Evolutionary conservation across 768 basidiomycete species (phyloP).

Genomic region (Hypholoma sublateritium): DNA sequence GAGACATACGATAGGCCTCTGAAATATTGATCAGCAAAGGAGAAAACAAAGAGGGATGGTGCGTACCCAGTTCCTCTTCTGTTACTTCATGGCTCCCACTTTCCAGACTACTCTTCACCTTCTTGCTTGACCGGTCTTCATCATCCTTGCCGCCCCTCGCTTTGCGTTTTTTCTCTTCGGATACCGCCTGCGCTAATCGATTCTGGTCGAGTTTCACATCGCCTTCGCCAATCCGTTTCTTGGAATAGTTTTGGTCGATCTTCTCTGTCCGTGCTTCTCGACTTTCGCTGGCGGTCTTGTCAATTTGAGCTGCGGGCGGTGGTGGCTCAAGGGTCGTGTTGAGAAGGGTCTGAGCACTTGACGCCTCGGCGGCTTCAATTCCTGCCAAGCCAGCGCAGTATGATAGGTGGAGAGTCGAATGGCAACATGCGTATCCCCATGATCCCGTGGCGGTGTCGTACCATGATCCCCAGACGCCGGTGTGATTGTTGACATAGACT

Average conservation of each 20-base stretch:
- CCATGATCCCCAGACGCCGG: conserved; percentile 97
- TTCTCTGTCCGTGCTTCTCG: conserved; percentile 26
- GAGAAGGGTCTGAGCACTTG: conserved; percentile 69
- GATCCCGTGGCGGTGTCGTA: conserved; percentile 65
- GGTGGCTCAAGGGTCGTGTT: conserved; percentile 35
- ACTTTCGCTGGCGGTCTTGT: conserved; percentile 24
- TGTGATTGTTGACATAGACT: conserved; percentile 95
- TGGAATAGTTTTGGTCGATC: conserved; percentile 73
- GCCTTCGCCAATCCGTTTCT: conserved; percentile 80
- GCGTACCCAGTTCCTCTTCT: conserved; percentile 82
- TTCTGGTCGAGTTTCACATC: conserved; percentile 75
- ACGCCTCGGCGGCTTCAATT: conserved; percentile 75
- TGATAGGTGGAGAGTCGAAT: conserved; percentile 80
- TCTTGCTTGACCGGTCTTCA: conserved; percentile 59
- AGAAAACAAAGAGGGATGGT: conserved; percentile 2
- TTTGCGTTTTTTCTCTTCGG: conserved; percentile 83
- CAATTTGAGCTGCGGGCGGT: conserved; percentile 16
- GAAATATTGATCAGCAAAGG: conserved; percentile 15
- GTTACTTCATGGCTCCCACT: conserved; percentile 75
- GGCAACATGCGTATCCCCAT: conserved; percentile 98
- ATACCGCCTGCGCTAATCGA: conserved; percentile 65
- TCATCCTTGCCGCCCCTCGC: conserved; percentile 50
- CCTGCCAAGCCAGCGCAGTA: conserved; percentile 91
- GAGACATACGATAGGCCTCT: conserved; percentile 92
- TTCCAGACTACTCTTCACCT: conserved; percentile 49